A percentile compares a stretch with the other conserved stretches of the same genome.
phyloP scores from a whole-genome alignment of 495 filamentous ascomycete genomes.

The Penicillium goetzii region DNA sequence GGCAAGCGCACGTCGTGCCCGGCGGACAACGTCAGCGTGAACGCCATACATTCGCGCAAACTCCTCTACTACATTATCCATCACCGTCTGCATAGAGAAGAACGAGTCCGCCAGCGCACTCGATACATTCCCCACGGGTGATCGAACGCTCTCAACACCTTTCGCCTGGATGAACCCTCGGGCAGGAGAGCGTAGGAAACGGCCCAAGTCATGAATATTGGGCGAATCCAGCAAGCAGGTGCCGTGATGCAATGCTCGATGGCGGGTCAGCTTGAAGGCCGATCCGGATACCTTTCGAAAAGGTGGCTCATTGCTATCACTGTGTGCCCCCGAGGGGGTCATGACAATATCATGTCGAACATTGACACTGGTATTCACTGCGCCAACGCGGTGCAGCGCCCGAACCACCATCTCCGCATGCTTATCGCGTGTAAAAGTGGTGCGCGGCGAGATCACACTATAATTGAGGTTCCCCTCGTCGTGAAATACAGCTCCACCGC shows the following conservation, averaged over 20 bases:
- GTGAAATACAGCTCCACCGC: conserved; percentile 93
- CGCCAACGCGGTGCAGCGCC: conserved; percentile 60
- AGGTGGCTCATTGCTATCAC: conserved; percentile 30
- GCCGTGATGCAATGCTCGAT: conserved; percentile 84
- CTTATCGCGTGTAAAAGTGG: conserved; percentile 75
- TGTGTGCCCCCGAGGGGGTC: conserved; percentile 27
- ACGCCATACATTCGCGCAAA: conserved; percentile 38
- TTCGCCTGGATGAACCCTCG: conserved; percentile 73
- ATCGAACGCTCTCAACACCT: conserved; percentile 92
- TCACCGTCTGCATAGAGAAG: conserved; percentile 44
- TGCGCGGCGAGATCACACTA: conserved; percentile 79
- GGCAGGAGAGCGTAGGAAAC: conserved; percentile 72
- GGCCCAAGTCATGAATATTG: conserved; percentile 66
- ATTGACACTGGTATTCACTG: conserved; percentile 69
- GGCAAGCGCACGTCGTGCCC: conserved; percentile 40
- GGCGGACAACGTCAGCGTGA: conserved; percentile 36
- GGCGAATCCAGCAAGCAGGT: conserved; percentile 79
- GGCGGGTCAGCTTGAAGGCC: conserved; percentile 85
- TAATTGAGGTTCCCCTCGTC: conserved; percentile 93
- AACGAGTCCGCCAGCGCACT: conserved; percentile 46
- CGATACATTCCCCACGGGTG: conserved; percentile 77
- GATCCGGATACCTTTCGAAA: conserved; percentile 86
- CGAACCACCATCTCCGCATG: conserved; percentile 90
- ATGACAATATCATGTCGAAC: conserved; percentile 92
- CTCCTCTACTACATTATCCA: conserved; percentile 42